A percentile compares a stretch with the other conserved stretches of the same genome.
Conservation (phyloP, 2,329 filamentous ascomycete genomes). For the Elsinoe batatas region DNA sequence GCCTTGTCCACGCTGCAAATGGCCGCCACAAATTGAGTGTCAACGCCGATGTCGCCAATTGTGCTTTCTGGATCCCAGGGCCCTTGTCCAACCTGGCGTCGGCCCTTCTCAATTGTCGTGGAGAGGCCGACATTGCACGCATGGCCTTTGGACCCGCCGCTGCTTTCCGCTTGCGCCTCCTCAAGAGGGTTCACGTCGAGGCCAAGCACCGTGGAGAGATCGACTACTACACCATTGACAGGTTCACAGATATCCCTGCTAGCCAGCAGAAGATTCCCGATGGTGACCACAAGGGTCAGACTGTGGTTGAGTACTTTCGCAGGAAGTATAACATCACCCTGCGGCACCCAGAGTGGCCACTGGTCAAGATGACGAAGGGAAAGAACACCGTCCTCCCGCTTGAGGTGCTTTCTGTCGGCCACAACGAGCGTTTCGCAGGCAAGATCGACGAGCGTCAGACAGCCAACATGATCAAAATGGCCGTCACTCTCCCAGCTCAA, state of each 20-base stretch:
- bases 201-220: constrained; percentile 31
- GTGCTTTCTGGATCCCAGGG: constrained; percentile 64
- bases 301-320: constrained; percentile 50
- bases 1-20: constrained; percentile 53
- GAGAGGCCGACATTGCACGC: constrained; percentile 26
- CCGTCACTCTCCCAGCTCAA: constrained; percentile 63
- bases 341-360: constrained; percentile 40
- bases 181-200: constrained; percentile 33
- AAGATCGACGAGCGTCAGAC: constrained; percentile 59
- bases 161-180: constrained; percentile 31
- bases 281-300: constrained; percentile 36
- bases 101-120: constrained; percentile 21
- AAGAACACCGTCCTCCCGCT: constrained; percentile 44
- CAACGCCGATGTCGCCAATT: constrained; percentile 87
- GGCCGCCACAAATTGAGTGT: constrained; percentile 54
- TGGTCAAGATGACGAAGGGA: constrained; percentile 49
- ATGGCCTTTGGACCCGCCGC: background rate
- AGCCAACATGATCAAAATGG: constrained; percentile 81
- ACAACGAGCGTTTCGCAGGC: constrained; percentile 47
- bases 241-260: constrained; percentile 36
- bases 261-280: constrained; percentile 35
- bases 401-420: constrained; percentile 44
- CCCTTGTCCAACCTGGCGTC: constrained; percentile 29
- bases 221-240: constrained; percentile 42
- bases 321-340: constrained; percentile 42